Evolutionary conservation across 129 eudicot genomes (phyloP).

Genomic region (Mikania micrantha): DNA sequence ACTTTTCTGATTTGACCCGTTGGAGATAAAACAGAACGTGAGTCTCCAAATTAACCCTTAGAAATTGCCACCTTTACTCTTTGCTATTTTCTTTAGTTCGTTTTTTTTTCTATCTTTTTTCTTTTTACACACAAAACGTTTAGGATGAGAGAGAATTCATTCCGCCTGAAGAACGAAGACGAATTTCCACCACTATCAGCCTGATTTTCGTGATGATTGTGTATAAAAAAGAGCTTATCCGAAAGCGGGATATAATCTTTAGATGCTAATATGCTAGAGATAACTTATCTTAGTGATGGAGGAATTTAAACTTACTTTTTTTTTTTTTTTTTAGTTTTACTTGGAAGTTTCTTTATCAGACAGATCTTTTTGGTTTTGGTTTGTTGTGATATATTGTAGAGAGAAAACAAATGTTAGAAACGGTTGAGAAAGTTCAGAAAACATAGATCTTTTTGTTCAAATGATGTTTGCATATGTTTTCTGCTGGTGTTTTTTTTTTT

Average conservation of each 20-base stretch:
- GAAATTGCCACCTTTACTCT: background rate
- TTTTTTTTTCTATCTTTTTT: background rate
- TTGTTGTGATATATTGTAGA: conserved; percentile 33
- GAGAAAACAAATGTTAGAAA: background rate
- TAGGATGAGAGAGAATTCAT: conserved; percentile 45
- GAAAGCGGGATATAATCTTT: conserved; percentile 19
- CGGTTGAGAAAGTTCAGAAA: background rate
- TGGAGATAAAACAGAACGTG: background rate
- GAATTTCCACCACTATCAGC: conserved; percentile 75
- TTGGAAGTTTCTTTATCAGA: background rate
- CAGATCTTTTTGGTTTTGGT: conserved; percentile 14
- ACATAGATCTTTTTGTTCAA: background rate
- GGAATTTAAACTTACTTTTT: conserved; percentile 12
- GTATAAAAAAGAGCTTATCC: conserved; percentile 17
- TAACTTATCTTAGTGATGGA: conserved; percentile 17
- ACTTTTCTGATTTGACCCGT: background rate
- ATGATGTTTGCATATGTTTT: background rate
- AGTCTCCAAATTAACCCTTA: background rate
- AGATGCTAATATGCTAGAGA: conserved; percentile 16
- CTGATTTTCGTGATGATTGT: conserved; percentile 18
- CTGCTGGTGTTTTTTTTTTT: background rate
- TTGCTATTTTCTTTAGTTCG: background rate
- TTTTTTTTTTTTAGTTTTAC: conserved; percentile 14
- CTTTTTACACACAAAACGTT: too few species aligned
- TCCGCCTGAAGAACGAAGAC: conserved; percentile 62